Conservation (phyloP, 2,329 filamentous ascomycete species). For the Stemphylium beticola region DNA sequence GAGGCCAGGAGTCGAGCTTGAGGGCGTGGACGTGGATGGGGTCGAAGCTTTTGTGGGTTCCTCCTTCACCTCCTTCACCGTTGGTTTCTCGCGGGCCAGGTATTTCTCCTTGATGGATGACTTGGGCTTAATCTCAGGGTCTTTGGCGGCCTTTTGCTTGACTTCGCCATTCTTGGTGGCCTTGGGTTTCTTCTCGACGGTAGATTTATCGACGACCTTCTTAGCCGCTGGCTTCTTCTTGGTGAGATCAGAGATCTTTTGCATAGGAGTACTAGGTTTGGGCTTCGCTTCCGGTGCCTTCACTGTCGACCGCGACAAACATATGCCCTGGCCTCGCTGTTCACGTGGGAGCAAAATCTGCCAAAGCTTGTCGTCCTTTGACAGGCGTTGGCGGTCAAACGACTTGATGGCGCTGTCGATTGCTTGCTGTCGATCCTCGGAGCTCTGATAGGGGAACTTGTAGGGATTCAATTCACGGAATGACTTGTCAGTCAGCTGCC, state of each 20-base stretch:
- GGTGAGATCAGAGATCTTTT: conserved; percentile 49
- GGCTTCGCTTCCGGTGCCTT: conserved; percentile 46
- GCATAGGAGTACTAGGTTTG: conserved; percentile 44
- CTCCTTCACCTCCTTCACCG: conserved; percentile 33
- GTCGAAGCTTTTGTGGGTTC: conserved; percentile 27
- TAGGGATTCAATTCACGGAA: conserved; percentile 69
- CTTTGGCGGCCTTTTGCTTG: conserved; percentile 20
- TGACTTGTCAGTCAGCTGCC: conserved; percentile 61
- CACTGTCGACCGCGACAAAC: conserved; percentile 65
- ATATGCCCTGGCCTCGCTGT: conserved; percentile 67
- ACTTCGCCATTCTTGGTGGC: conserved; percentile 17
- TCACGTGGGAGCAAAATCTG: conserved; percentile 65
- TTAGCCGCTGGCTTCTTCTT: conserved; percentile 52
- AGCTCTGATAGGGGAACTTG: conserved; percentile 63
- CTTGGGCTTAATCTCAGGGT: conserved; percentile 26
- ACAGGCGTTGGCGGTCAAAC: conserved; percentile 66
- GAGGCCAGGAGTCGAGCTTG: conserved; percentile 22
- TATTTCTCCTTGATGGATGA: conserved; percentile 37
- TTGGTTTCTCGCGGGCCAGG: conserved; percentile 26
- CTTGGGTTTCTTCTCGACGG: conserved; percentile 32
- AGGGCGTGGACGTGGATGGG: conserved; percentile 20
- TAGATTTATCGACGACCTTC: conserved; percentile 54
- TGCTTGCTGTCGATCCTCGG: conserved; percentile 63
- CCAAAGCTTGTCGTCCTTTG: conserved; percentile 67
- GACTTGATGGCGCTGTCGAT: conserved; percentile 68